These are phyloP conservation scores for Besnoitia besnoiti DNA, from an alignment of 169 alveolate genomes.

Conservation along the genomic window DNA sequence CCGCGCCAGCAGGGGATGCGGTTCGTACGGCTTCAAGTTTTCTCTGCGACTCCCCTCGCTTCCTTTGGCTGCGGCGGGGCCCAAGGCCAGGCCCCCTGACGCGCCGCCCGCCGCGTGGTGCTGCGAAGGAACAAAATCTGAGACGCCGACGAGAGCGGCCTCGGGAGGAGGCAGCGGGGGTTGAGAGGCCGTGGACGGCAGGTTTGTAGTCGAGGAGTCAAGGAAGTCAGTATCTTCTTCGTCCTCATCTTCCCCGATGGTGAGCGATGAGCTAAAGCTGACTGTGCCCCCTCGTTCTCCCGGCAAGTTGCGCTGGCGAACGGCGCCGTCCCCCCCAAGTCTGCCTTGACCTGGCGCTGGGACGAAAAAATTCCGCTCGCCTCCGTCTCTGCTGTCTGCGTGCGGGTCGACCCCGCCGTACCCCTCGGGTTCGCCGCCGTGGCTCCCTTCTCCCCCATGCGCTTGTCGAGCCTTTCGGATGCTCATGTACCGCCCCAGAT, in stretches of 20 bases:
- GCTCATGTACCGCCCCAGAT: conserved; percentile 74
- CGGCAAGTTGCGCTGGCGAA: no score
- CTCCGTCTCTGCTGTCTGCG: neutral
- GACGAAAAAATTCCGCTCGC: neutral
- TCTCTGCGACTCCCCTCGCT: neutral
- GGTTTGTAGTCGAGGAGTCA: no score
- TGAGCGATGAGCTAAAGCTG: neutral
- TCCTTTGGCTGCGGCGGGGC: neutral
- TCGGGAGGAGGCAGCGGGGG: neutral
- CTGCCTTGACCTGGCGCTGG: neutral
- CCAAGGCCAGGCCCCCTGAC: neutral
- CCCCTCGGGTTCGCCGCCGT: conserved; percentile 41
- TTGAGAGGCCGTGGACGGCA: neutral
- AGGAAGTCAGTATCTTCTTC: neutral
- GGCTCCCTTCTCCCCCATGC: conserved; percentile 4
- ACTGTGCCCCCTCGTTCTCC: no score
- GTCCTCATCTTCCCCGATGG: neutral
- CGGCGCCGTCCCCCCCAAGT: no score
- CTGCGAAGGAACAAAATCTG: conserved; percentile 16
- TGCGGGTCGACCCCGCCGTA: conserved; percentile 34
- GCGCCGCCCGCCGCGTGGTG: neutral
- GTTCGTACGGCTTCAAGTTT: conserved; percentile 25
- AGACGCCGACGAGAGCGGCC: conserved; percentile 22
- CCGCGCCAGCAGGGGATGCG: conserved; percentile 17
- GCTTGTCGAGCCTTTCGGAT: conserved; percentile 18